Evolutionary conservation across 1,139 yeast species (phyloP), one percentile per base, ranked within the genome.

Genomic region (Suhomyces guaymorum): DNA sequence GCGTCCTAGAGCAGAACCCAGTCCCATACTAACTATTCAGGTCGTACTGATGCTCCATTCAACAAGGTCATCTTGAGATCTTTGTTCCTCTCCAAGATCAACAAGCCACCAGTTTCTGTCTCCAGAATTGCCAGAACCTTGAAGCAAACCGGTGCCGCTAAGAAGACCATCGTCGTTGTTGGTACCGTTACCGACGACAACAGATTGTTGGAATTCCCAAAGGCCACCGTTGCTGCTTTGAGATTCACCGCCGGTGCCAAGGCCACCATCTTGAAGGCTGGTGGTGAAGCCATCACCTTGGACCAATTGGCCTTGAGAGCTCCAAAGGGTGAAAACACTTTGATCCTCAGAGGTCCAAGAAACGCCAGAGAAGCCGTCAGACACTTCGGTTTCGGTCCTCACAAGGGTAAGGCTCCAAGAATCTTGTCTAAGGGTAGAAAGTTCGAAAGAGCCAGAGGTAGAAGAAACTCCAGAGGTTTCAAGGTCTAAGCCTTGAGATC

Each of bases 361-460:
- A 80, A 77, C 77, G 67, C 95, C 73, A 88, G 99, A 82, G 97
- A 92, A 80, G 96, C 98, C 62, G 97, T 88, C 63, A 88, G 97
- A 82, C 98, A 92, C 86, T 94, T 94, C 69, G 98, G 98, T 74
- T 70, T 92, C 75, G 98, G 98, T 78, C 99, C 98, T 66, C 97
- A 94, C 95, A 86, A 87, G 82, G 78, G 82, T 78, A 94, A 92
- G 87, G 98, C 97, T 65, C 99, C 99, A 77, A 89, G 95, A 81
- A 84, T 92, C 73, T 66, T 76, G 67, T 90, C 97, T 54, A 89
- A 80, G 75, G 98, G 98, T 72, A 92, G 97, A 82, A 94, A 92
- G 80, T 92, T 92, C 82, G 98, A 94, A 83, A 88, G 94, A 76
- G 98, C 97, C 64, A 92, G 98, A 87, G 98, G 98, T 83, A 94